phyloP scores from a whole-genome alignment of 768 basidiomycete species.

The Cystoderma amianthinum region DNA sequence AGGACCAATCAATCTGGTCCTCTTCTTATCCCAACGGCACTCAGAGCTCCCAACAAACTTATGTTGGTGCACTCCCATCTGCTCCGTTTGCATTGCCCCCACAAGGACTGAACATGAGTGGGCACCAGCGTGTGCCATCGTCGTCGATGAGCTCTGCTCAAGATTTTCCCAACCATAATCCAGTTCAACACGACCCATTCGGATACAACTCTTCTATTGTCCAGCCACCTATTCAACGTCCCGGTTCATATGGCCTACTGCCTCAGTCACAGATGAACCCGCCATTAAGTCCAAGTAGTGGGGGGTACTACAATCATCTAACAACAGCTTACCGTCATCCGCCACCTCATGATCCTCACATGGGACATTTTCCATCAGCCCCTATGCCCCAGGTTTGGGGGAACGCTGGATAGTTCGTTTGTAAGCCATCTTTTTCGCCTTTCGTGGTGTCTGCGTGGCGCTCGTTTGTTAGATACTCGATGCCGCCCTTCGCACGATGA shows the following conservation, averaged over 20 bases:
- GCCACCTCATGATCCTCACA: conserved; percentile 21
- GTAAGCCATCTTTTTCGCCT: too few species aligned
- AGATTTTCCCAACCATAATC: conserved; percentile 14
- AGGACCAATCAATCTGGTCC: conserved; percentile 30
- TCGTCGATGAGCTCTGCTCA: conserved; percentile 13
- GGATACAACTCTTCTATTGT: conserved; percentile 12
- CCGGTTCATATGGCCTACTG: conserved; percentile 11
- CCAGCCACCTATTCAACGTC: conserved; percentile 16
- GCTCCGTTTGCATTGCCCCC: conserved; percentile 12
- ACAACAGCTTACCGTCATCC: conserved; percentile 16
- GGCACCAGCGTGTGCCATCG: conserved; percentile 22
- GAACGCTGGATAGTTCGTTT: conserved; percentile 18
- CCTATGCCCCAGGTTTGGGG: conserved; percentile 27
- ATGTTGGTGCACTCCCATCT: conserved; percentile 14
- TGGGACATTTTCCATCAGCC: conserved; percentile 17
- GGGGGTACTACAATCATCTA: conserved; percentile 12
- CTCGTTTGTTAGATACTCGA: too few species aligned
- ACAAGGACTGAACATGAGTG: conserved; percentile 3
- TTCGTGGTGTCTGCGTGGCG: too few species aligned
- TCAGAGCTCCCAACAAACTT: conserved; percentile 22
- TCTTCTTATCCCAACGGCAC: conserved; percentile 18
- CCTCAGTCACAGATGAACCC: conserved; percentile 11
- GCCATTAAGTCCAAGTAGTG: conserved; percentile 4
- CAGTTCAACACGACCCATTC: conserved; percentile 17
- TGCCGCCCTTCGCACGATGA: too few species aligned